Percentiles rank a stretch among this genome's conserved stretches.
phyloP scores from a whole-genome alignment of 352 stramenopile species.

The Phytopythium kandeliae region DNA sequence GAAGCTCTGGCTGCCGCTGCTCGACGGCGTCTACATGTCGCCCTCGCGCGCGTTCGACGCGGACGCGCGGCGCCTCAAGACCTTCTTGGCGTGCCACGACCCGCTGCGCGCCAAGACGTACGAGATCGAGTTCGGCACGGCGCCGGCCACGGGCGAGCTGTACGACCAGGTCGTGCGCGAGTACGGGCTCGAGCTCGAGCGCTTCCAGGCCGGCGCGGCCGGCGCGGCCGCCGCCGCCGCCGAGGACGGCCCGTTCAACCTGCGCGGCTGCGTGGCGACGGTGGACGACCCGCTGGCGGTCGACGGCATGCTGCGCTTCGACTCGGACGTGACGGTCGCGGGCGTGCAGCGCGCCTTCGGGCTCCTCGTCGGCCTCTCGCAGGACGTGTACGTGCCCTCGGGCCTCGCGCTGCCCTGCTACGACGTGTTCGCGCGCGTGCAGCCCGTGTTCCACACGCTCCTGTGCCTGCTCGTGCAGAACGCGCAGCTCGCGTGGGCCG shows the following conservation, averaged over 20 bases:
- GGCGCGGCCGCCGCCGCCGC: conserved; percentile 14
- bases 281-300: conserved; percentile 51
- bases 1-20: conserved; percentile 65
- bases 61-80: conserved; percentile 39
- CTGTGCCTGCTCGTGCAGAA: conserved; percentile 67
- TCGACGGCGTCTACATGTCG: conserved; percentile 71
- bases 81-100: conserved; percentile 73
- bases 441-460: conserved; percentile 76
- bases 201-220: conserved; percentile 18
- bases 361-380: conserved; percentile 66
- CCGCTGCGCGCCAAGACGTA: conserved; percentile 78
- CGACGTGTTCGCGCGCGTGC: conserved; percentile 69
- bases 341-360: conserved; percentile 62
- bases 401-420: conserved; percentile 57
- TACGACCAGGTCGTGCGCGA: conserved; percentile 70
- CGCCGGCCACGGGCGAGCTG: conserved; percentile 46
- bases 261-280: conserved; percentile 48
- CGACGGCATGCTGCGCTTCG: conserved; percentile 72
- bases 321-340: conserved; percentile 68
- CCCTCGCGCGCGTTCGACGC: conserved; percentile 55
- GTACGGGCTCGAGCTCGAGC: conserved; percentile 60
- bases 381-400: conserved; percentile 77
- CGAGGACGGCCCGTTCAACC: conserved; percentile 30
- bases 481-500: conserved; percentile 51
- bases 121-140: conserved; percentile 74